Evolutionary conservation across 2,329 filamentous ascomycete species (phyloP), one percentile per base, ranked within the genome.

Genomic region (Botrytis porri): DNA sequence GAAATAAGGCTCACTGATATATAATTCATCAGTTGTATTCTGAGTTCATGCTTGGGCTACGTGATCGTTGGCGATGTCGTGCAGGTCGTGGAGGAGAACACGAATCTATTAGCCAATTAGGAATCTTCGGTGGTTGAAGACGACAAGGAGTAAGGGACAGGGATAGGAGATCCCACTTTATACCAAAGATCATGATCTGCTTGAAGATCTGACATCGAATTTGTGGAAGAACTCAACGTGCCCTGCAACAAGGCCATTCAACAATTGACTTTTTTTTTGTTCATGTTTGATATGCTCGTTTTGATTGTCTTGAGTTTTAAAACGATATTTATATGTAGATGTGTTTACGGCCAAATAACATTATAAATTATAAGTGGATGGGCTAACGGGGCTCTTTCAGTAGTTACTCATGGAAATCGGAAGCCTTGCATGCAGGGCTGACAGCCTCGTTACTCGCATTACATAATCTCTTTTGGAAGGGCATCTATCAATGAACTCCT

Each of bases 371-470:
- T 14, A 14, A 16, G 48, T n/a, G 25, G 48, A 51, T 51, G 25
- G 10, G 12, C 12, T 16, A 7, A 51, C n/a, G 48, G 25, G 4
- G 22, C 12, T 51, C 0, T n/a, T 25, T 12, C 25, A 14, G 45
- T 6, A 51, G 10, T 51, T 14, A 41, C 39, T 14, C 25, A 0
- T 3, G 29, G n/a, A 25, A 14, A 2, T 16, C 37, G 0, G 35
- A 3, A 67, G 65, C 65, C 65, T 67, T 57, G 65, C 48, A 67
- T 51, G 14, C 25, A 22, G n/a, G 64, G 64, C 48, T 67, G 65
- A 57, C 35, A n/a, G 39, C 35, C 48, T 37, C n/a, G 10, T 29
- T 54, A n/a, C 3, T 3, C 18, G 22, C 12, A 35, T 67, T 67
- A 67, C 20, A 29, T 67, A 67, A 67, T 39, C 64, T 54, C 35